Evolutionary conservation across 495 filamentous ascomycete genomes (phyloP).

Genomic region (Penicillium flavigenum): DNA sequence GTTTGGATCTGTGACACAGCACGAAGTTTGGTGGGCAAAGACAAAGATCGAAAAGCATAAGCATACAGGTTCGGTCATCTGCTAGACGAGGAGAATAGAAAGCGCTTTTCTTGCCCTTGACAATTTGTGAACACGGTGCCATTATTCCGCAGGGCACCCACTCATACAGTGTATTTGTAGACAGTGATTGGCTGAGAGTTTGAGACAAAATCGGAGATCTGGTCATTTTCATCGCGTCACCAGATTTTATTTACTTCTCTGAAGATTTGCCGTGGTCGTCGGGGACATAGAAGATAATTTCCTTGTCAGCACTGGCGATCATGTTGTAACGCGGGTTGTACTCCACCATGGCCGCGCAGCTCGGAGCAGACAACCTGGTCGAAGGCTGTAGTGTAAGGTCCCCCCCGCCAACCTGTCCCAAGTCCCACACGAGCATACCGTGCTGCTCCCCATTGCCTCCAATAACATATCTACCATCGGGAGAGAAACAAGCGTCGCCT

Average conservation of each 20-base stretch:
- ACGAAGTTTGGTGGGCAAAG: conserved; percentile 65
- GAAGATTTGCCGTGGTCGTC: conserved; percentile 36
- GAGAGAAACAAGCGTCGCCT: conserved; percentile 84
- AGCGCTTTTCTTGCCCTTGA: not conserved
- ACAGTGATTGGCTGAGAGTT: not conserved
- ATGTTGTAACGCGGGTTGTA: conserved; percentile 91
- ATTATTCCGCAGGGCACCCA: not conserved
- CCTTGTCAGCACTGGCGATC: conserved; percentile 82
- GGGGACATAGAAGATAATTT: conserved; percentile 88
- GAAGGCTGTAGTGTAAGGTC: conserved; percentile 62
- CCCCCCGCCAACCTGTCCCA: conserved; percentile 50
- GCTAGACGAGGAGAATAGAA: conserved; percentile 1
- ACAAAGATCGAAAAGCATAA: conserved; percentile 48
- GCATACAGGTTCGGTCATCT: conserved; percentile 3
- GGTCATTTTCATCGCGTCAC: not conserved
- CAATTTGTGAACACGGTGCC: not conserved
- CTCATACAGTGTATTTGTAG: not conserved
- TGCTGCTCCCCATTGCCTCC: conserved; percentile 68
- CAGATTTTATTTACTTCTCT: conserved; percentile 31
- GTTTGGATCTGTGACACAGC: conserved; percentile 64
- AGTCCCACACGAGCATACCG: conserved; percentile 83
- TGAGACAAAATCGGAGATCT: not conserved
- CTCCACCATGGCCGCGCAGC: conserved; percentile 70
- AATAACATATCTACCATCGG: conserved; percentile 82
- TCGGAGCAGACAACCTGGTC: conserved; percentile 61